These are phyloP conservation scores for Coemansia sp. DNA, from an alignment of 192 early-diverging fungal genomes.

Conservation along the genomic window DNA sequence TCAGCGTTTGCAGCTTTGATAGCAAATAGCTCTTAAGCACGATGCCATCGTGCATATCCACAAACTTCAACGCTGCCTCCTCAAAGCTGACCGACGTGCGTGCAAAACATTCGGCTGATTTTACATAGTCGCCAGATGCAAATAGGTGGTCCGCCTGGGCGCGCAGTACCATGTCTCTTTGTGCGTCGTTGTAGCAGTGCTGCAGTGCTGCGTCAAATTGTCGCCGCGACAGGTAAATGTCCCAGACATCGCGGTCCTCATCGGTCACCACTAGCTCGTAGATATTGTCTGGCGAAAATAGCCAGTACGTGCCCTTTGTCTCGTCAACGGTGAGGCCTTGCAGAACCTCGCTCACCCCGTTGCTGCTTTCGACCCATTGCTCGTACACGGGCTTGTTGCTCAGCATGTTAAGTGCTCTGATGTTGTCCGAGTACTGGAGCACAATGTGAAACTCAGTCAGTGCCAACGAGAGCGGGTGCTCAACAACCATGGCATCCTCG, in stretches of 20 bases:
- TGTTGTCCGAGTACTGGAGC: conserved; percentile 73
- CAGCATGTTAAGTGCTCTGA: conserved; percentile 77
- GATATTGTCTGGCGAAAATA: conserved; percentile 78
- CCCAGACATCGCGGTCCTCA: conserved; percentile 95
- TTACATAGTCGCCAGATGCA: conserved; percentile 65
- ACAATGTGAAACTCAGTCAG: conserved; percentile 90
- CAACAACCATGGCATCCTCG: conserved; percentile 13
- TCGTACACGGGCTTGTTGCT: conserved; percentile 84
- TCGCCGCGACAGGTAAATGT: conserved; percentile 77
- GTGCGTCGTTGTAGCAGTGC: conserved; percentile 69
- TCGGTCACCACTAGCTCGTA: conserved; percentile 89
- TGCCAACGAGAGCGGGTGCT: conserved; percentile 73
- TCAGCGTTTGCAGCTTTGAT: conserved; percentile 69
- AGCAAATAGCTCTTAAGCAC: conserved; percentile 79
- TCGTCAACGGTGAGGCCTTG: conserved; percentile 73
- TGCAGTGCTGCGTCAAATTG: conserved; percentile 80
- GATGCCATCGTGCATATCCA: conserved; percentile 63
- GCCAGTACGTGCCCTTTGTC: conserved; percentile 86
- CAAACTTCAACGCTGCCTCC: conserved; percentile 84
- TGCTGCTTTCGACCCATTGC: conserved; percentile 60
- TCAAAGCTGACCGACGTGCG: conserved; percentile 79
- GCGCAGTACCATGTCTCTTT: conserved; percentile 75
- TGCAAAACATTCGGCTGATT: conserved; percentile 87
- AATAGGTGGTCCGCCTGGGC: conserved; percentile 89
- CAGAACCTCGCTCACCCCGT: conserved; percentile 56